These are phyloP conservation scores for Lentinus tigrinus DNA, from an alignment of 768 basidiomycete species.

Conservation along the genomic window DNA sequence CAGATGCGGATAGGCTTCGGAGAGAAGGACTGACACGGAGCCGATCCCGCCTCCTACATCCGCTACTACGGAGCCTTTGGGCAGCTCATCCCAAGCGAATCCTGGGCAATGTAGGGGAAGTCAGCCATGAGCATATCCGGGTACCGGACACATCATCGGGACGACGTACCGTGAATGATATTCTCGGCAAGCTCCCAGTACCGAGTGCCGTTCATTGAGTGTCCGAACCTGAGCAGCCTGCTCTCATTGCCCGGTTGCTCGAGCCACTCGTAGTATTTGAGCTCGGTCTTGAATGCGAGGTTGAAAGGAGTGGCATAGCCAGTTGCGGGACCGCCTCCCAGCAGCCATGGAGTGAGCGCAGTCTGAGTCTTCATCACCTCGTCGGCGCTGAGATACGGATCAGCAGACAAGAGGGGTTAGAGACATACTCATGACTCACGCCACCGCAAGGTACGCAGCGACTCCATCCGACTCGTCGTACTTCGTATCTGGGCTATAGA, in stretches of 20 bases:
- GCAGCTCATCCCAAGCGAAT: constrained; percentile 18
- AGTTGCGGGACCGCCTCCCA: background rate
- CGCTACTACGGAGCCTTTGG: constrained; percentile 12
- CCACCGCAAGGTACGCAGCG: constrained; percentile 3
- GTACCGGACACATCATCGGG: background rate
- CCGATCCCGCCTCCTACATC: constrained; percentile 23
- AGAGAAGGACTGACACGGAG: constrained; percentile 14
- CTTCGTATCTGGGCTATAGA: constrained; percentile 12
- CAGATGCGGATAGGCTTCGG: constrained; percentile 18
- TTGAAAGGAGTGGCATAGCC: constrained; percentile 44
- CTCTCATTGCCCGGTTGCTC: constrained; percentile 50
- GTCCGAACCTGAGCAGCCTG: constrained; percentile 62
- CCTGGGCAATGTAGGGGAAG: constrained; percentile 1
- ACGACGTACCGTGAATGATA: constrained; percentile 9
- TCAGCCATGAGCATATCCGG: too few species aligned
- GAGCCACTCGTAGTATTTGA: constrained; percentile 66
- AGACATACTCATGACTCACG: background rate
- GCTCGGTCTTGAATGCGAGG: constrained; percentile 53
- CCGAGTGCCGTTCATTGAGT: constrained; percentile 66
- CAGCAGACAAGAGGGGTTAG: background rate
- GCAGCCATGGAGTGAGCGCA: constrained; percentile 5
- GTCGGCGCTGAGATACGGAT: background rate
- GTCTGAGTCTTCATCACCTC: constrained; percentile 1
- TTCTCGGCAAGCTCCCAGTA: constrained; percentile 51
- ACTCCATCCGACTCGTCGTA: constrained; percentile 16